These are phyloP conservation scores for Spergularia azorica DNA, from an alignment of 179 eudicot genomes.

Conservation along the genomic window DNA sequence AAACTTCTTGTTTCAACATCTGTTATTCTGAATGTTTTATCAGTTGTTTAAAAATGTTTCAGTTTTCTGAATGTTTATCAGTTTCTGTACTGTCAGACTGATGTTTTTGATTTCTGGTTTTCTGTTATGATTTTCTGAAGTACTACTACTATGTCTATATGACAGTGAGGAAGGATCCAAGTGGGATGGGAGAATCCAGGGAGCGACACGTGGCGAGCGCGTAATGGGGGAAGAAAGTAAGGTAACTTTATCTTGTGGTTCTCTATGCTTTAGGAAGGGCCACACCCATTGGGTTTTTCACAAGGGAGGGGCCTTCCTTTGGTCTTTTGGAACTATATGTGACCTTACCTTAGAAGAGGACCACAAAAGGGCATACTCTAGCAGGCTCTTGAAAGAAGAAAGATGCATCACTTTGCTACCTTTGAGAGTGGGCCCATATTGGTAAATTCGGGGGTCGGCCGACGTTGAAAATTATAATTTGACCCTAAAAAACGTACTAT, in stretches of 20 bases:
- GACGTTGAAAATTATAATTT: too few species aligned
- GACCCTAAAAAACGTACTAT: too few species aligned
- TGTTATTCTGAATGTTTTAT: neutral
- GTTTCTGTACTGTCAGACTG: neutral
- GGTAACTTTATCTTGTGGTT: constrained; percentile 42
- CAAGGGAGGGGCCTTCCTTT: neutral
- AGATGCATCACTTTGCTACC: constrained; percentile 2
- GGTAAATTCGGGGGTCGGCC: too few species aligned
- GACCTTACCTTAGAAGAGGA: constrained; percentile 13
- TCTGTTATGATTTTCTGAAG: neutral
- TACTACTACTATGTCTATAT: neutral
- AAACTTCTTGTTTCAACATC: constrained; percentile 48
- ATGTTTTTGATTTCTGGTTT: neutral
- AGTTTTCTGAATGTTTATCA: neutral
- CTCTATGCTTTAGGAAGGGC: constrained; percentile 27
- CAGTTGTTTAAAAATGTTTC: too few species aligned
- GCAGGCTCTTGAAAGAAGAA: neutral
- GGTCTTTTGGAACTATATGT: constrained; percentile 20
- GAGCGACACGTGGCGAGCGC: constrained; percentile 50
- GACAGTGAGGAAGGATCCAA: constrained; percentile 25
- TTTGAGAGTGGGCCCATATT: too few species aligned
- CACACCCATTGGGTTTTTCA: constrained; percentile 2
- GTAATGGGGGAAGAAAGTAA: constrained; percentile 36
- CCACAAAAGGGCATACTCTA: constrained; percentile 18
- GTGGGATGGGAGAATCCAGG: constrained; percentile 35